A percentile compares a stretch with the other conserved stretches of the same genome.
phyloP scores from a whole-genome alignment of 306 rosid genomes.

The Clitoria ternatea region DNA sequence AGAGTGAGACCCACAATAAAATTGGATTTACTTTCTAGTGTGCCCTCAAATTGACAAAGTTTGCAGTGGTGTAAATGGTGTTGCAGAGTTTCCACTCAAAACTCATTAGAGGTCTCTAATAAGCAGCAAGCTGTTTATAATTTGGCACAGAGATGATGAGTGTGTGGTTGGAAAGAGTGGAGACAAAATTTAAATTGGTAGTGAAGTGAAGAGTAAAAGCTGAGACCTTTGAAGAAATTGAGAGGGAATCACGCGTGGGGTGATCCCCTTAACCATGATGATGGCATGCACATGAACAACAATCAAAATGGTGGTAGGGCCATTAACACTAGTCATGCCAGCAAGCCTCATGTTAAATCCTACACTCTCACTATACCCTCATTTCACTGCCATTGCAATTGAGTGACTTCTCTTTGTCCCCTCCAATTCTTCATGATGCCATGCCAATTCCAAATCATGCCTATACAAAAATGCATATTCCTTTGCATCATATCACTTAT shows the following conservation, averaged over 20 bases:
- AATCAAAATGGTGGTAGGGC: constrained; percentile 37
- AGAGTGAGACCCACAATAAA: background rate
- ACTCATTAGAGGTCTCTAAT: background rate
- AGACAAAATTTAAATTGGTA: constrained; percentile 20
- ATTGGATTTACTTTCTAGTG: background rate
- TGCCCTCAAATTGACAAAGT: background rate
- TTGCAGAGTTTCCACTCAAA: constrained; percentile 16
- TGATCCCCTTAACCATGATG: constrained; percentile 28
- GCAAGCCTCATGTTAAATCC: background rate
- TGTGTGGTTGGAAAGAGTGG: constrained; percentile 15
- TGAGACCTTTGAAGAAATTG: constrained; percentile 21
- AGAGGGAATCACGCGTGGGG: constrained; percentile 50
- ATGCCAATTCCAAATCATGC: constrained; percentile 21
- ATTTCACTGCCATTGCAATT: background rate
- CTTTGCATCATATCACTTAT: too few relatives aligned
- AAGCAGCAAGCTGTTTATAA: background rate
- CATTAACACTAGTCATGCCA: constrained; percentile 21
- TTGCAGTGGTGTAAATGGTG: background rate
- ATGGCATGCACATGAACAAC: constrained; percentile 18
- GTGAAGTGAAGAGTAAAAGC: background rate
- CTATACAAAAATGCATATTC: background rate
- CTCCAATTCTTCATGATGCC: background rate
- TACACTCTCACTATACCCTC: background rate
- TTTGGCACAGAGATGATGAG: too few relatives aligned
- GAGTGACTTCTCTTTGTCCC: too few relatives aligned